A percentile compares a stretch with the other conserved stretches of the same genome.
Evolutionary conservation across 768 basidiomycete genomes (phyloP).

Genomic region (Leccinum truebloodii): DNA sequence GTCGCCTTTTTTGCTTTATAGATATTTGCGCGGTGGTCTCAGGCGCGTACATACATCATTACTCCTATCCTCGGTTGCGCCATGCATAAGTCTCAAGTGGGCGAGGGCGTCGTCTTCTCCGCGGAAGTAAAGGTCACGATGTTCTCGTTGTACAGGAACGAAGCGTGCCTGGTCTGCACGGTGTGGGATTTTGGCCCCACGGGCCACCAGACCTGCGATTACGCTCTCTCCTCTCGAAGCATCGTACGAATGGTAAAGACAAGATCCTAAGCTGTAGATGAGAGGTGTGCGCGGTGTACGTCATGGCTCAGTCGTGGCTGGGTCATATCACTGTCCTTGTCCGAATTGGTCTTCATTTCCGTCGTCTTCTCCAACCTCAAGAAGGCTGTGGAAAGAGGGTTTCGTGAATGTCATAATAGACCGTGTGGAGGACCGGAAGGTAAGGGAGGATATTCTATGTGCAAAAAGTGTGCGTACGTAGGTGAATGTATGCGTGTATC

Average conservation of each 20-base stretch:
- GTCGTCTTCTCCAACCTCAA: background rate
- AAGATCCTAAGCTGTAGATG: too few relatives aligned
- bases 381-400: slow-evolving; percentile 28
- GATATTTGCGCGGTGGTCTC: background rate
- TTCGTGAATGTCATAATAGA: slow-evolving; percentile 63
- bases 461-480: background rate
- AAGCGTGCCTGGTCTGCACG: too few relatives aligned
- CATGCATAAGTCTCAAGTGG: too few relatives aligned
- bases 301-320: background rate
- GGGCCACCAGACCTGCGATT: too few relatives aligned
- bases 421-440: slow-evolving; percentile 56
- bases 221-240: too few relatives aligned
- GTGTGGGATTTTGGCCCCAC: too few relatives aligned
- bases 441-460: slow-evolving; percentile 65
- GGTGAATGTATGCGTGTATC: background rate
- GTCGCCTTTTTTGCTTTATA: background rate
- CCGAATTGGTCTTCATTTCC: background rate
- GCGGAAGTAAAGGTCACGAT: too few relatives aligned
- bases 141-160: too few relatives aligned
- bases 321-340: background rate
- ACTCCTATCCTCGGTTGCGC: too few relatives aligned
- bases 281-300: too few relatives aligned
- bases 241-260: background rate
- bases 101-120: too few relatives aligned
- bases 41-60: background rate